Base-by-base conservation (phyloP, 805 yeast genomes). In the Candida morakotiae region DNA sequence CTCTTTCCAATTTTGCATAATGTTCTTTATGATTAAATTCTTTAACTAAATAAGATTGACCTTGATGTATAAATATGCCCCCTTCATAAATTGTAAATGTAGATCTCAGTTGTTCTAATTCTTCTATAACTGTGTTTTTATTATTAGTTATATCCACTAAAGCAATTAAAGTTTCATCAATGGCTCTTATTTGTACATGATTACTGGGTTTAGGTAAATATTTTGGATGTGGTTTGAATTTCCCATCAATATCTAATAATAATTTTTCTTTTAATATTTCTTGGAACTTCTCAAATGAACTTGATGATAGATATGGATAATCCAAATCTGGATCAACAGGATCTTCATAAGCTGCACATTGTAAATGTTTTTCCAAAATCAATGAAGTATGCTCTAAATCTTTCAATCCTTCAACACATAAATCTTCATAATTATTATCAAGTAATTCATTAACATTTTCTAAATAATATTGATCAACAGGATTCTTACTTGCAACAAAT, bases 31-130 rank as follows among this genome's bases (percentile, higher is more conserved):
- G 67, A 45, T 88, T 83, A 51, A 93, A 83, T 48, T 88, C 95
- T 34, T 83, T 73, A 0, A 93, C 93, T 28, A 93, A 57, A 51
- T 88, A 91, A 0, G 97, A 87, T 44, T 77, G 73, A 5, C 99
- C 99, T 59, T 93, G 98, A 55, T 93, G 97, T 29, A 91, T 75
- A 47, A 85, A 88, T 2, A 93, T 88, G 0, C 93, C 98, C 2
- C 98, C 98, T 52, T 76, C 81, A 57, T 93, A 93, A 2, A 91
- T 54, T 0, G 98, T 87, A 58, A 93, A 93, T 38, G 88, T 81
- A 1, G 94, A 86, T 50, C 99, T 71, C 27, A 87, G 81, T 5
- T 85, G 86, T 52, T 93, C 98, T 15, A 93, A 76, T 48, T 83
- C 89, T 58, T 93, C 99, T 22, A 93, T 81, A 2, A 91, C 83